Percentiles rank a stretch among this genome's conserved stretches.
phyloP scores from a whole-genome alignment of 768 basidiomycete genomes.

The Calocera cornea region DNA sequence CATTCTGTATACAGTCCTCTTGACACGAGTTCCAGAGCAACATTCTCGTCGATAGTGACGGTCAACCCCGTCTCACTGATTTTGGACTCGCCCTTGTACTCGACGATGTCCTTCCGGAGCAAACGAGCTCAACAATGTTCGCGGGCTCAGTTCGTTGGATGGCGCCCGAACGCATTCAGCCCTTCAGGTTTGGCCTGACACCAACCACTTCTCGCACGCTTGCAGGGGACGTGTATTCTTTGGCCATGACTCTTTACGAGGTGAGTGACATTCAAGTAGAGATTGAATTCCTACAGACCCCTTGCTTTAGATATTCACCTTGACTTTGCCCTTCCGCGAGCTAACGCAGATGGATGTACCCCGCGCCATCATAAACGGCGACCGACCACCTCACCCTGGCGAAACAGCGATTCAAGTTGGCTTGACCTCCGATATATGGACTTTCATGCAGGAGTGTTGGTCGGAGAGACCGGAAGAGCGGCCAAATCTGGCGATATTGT shows the following conservation, averaged over 20 bases:
- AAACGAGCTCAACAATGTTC: not conserved
- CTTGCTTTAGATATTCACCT: not conserved
- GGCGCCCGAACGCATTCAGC: not conserved
- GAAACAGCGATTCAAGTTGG: not conserved
- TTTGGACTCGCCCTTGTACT: not conserved
- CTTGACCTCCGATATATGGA: not conserved
- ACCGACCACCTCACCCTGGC: not conserved
- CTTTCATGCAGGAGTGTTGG: not conserved
- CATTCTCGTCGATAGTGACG: not conserved
- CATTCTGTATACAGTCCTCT: too few relatives aligned
- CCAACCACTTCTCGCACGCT: not conserved
- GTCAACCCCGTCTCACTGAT: not conserved
- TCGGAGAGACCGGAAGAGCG: not conserved
- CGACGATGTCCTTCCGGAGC: not conserved
- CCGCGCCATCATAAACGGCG: not conserved
- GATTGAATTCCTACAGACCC: not conserved
- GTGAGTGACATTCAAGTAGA: not conserved
- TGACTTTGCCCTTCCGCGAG: not conserved
- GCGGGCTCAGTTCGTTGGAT: not conserved
- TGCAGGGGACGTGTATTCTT: not conserved
- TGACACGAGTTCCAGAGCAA: not conserved
- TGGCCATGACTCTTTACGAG: not conserved
- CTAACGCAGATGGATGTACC: not conserved
- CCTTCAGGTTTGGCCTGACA: not conserved
- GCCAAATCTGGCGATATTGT: not conserved